phyloP scores from a whole-genome alignment of 495 filamentous ascomycete genomes.

The Clavariopsis aquatica region DNA sequence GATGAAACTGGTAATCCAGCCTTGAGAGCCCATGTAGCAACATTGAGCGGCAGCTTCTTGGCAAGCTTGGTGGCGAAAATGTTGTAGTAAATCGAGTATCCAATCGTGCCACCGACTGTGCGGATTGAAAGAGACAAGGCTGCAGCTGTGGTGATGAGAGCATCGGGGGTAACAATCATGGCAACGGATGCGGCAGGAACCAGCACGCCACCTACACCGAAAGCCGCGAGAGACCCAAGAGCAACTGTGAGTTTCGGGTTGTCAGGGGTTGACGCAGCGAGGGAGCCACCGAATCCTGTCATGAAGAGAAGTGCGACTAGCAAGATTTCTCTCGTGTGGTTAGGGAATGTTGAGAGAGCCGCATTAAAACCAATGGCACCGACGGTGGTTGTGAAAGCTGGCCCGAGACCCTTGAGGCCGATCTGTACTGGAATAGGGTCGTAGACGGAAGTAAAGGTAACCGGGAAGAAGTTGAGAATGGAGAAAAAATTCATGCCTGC shows the following conservation, averaged over 20 bases:
- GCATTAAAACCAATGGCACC: constrained; percentile 38
- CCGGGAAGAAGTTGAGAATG: constrained; percentile 41
- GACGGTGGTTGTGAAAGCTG: constrained; percentile 36
- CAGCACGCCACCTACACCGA: constrained; percentile 42
- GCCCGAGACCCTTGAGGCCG: constrained; percentile 37
- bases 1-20: constrained; percentile 36
- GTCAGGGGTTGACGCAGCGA: constrained; percentile 32
- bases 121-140: constrained; percentile 66
- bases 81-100: constrained; percentile 76
- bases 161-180: constrained; percentile 41
- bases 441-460: constrained; percentile 35
- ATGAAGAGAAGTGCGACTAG: constrained; percentile 34
- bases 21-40: constrained; percentile 33
- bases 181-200: constrained; percentile 43
- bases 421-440: constrained; percentile 40
- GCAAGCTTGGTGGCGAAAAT: constrained; percentile 67
- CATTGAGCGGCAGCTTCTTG: constrained; percentile 31
- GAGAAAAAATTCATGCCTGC: constrained; percentile 43
- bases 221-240: constrained; percentile 29
- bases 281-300: constrained; percentile 34
- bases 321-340: constrained; percentile 32
- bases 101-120: constrained; percentile 69
- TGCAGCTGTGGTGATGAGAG: constrained; percentile 40
- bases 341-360: constrained; percentile 28
- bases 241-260: constrained; percentile 39